Conservation (phyloP, 164 flowering plant species). For the Chloranthus sessilifolius region DNA sequence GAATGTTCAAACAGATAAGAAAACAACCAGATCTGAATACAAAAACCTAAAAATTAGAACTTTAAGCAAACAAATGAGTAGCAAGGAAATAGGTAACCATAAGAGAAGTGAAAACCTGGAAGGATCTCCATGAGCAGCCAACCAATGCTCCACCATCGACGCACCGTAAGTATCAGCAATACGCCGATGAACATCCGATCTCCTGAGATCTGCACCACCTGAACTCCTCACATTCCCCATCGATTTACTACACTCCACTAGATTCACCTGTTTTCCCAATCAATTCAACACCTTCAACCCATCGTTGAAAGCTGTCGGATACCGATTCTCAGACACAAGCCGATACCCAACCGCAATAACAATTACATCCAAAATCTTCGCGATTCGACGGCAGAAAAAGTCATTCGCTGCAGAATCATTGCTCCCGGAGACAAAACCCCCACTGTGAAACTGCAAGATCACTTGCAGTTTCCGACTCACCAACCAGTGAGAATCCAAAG, state of each 20-base stretch:
- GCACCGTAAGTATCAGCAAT: conserved; percentile 75
- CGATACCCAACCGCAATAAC: conserved; percentile 74
- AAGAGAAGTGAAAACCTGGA: conserved; percentile 53
- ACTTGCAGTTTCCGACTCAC: conserved; percentile 56
- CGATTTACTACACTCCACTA: conserved; percentile 50
- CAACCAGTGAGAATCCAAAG: too few species aligned
- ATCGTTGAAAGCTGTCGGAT: conserved; percentile 74
- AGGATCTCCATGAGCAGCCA: conserved; percentile 94
- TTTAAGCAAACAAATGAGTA: too few species aligned
- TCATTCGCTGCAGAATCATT: conserved; percentile 60
- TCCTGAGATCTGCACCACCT: conserved; percentile 41
- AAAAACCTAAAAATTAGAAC: too few species aligned
- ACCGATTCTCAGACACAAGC: conserved; percentile 68
- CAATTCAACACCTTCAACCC: conserved; percentile 70
- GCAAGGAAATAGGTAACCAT: too few species aligned
- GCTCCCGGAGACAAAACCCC: conserved; percentile 72
- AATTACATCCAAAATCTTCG: conserved; percentile 63
- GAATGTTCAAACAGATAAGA: too few species aligned
- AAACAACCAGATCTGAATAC: too few species aligned
- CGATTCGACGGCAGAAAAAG: conserved; percentile 59
- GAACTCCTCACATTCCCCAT: conserved; percentile 32
- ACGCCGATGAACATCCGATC: conserved; percentile 40
- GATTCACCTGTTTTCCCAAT: conserved; percentile 62
- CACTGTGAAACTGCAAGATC: conserved; percentile 72
- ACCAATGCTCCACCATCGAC: conserved; percentile 92